Conservation (phyloP, 257 asterid species). For the Lycium ferocissimum region DNA sequence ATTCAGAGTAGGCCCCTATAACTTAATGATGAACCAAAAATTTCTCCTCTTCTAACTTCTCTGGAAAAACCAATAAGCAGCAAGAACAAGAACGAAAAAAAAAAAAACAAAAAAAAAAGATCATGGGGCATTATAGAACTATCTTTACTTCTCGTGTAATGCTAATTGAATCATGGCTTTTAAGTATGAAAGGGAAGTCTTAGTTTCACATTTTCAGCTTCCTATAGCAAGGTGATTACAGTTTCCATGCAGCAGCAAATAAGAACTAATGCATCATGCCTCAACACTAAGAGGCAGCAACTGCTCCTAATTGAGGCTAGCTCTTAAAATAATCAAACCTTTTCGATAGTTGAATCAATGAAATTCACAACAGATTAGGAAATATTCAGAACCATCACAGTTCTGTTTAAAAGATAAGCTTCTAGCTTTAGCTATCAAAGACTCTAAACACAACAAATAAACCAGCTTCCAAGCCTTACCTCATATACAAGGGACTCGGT, state of each 20-base stretch:
- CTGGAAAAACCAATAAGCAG: neutral
- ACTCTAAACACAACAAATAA: neutral
- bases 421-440: neutral
- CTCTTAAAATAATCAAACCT: neutral
- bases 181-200: neutral
- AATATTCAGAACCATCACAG: neutral
- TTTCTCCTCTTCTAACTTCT: neutral
- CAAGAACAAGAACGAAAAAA: neutral
- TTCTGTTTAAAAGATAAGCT: neutral
- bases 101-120: neutral
- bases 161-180: neutral
- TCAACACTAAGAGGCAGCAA: neutral
- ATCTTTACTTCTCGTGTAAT: neutral
- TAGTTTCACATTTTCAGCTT: neutral
- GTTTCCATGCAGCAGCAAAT: neutral
- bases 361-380: neutral
- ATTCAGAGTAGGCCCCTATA: neutral
- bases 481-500: constrained; percentile 74
- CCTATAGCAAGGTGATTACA: neutral
- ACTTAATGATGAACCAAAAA: neutral
- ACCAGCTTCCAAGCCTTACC: constrained; percentile 48
- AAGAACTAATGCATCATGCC: neutral
- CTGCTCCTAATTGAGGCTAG: neutral
- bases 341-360: neutral
- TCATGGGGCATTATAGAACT: neutral